These are phyloP conservation scores for Fusarium sp. DNA, from an alignment of 2,329 filamentous ascomycete species.

Conservation along the genomic window DNA sequence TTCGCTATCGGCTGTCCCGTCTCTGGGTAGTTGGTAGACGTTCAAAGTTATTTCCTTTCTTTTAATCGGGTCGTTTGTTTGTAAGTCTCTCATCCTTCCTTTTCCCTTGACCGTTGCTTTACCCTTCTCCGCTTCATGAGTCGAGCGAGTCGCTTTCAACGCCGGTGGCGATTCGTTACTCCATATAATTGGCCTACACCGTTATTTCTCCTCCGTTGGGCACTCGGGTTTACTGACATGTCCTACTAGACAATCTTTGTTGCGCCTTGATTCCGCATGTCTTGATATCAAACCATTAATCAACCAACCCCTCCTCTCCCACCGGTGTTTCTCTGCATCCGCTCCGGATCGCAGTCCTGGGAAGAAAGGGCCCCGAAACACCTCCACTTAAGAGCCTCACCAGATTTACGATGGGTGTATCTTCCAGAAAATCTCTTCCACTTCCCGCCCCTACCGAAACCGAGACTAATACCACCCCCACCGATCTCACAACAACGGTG, in stretches of 20 bases:
- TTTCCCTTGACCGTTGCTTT: neutral
- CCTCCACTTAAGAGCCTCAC: conserved; percentile 29
- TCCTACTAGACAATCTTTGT: conserved; percentile 31
- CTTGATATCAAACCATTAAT: conserved; percentile 42
- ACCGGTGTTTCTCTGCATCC: conserved; percentile 28
- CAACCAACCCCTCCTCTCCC: conserved; percentile 30
- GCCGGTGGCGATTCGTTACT: conserved; percentile 48
- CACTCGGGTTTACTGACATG: conserved; percentile 32
- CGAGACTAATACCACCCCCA: conserved; percentile 68
- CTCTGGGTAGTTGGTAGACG: conserved; percentile 13
- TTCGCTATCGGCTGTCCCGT: conserved; percentile 10
- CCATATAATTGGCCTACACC: conserved; percentile 34
- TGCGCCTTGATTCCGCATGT: conserved; percentile 42
- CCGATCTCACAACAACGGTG: conserved; percentile 62
- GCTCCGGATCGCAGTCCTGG: conserved; percentile 34
- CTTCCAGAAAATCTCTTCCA: conserved; percentile 68
- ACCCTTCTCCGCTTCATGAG: conserved; percentile 23
- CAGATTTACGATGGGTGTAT: conserved; percentile 62
- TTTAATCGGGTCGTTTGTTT: conserved; percentile 34
- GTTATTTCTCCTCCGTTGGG: conserved; percentile 19
- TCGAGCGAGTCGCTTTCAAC: conserved; percentile 13
- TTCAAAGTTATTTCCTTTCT: conserved; percentile 8
- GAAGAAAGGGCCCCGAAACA: conserved; percentile 34
- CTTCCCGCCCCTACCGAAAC: conserved; percentile 84
- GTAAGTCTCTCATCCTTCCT: conserved; percentile 27